phyloP scores from a whole-genome alignment of 2,329 filamentous ascomycete genomes.

The Colletotrichum truncatum region DNA sequence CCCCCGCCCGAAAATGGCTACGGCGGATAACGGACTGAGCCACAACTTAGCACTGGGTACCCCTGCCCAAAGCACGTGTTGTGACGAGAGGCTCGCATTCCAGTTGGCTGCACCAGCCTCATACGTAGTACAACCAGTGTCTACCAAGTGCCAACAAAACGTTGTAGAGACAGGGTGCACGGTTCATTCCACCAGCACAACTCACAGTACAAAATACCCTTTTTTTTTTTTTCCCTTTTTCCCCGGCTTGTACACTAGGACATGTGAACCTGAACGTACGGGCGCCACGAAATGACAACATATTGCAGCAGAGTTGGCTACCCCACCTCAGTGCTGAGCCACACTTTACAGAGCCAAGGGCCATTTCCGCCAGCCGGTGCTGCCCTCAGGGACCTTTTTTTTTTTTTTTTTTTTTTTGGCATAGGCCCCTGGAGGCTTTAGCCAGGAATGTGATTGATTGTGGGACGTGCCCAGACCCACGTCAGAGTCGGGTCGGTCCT shows the following conservation, averaged over 20 bases:
- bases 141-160: neutral
- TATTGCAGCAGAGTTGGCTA: neutral
- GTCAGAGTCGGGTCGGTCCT: slow-evolving; percentile 15
- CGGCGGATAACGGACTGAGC: neutral
- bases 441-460: slow-evolving; percentile 4
- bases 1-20: neutral
- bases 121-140: neutral
- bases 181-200: neutral
- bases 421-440: neutral
- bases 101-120: neutral
- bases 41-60: neutral
- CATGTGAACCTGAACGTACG: neutral
- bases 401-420: too few relatives aligned
- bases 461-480: slow-evolving; percentile 23
- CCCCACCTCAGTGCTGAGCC: slow-evolving; percentile 20
- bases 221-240: too few relatives aligned
- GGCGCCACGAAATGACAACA: slow-evolving; percentile 16
- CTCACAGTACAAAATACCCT: too few relatives aligned
- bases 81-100: neutral
- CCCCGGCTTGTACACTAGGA: neutral
- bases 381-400: neutral
- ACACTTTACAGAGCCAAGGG: slow-evolving; percentile 6
- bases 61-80: neutral
- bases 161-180: too few relatives aligned
- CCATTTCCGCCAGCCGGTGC: neutral